Conservation (phyloP, 352 stramenopile genomes). For the Globisporangium abappressorium region DNA sequence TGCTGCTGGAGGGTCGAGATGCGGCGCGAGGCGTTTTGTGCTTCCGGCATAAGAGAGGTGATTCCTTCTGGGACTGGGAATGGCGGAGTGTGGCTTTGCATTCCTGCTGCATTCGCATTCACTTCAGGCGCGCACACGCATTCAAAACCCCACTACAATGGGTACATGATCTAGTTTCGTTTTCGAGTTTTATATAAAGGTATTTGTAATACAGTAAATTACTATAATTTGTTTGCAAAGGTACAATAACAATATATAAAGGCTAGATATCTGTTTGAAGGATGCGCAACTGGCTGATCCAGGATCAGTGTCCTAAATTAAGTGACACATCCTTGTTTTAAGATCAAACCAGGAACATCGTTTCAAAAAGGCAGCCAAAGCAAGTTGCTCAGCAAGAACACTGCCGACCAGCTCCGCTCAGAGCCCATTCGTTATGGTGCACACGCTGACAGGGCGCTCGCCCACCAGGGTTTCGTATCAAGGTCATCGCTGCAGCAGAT, state of each 20-base stretch:
- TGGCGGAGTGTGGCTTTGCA: neutral
- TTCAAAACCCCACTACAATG: neutral
- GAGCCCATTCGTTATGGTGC: neutral
- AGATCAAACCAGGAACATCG: neutral
- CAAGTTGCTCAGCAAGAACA: neutral
- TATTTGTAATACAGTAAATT: neutral
- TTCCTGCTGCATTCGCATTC: neutral
- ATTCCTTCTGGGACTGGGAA: neutral
- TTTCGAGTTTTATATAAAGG: neutral
- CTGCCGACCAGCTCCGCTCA: neutral
- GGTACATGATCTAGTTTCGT: neutral
- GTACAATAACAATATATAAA: neutral
- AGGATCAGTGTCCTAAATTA: neutral
- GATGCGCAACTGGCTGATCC: neutral
- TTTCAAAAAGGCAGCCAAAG: neutral
- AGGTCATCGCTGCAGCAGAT: neutral
- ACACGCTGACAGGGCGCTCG: neutral
- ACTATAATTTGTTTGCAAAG: no score
- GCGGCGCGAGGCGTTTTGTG: slow-evolving; percentile 20
- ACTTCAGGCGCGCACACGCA: neutral
- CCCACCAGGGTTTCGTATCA: neutral
- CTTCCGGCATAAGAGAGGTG: slow-evolving; percentile 1
- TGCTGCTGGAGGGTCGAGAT: slow-evolving; percentile 31
- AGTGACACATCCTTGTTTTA: neutral
- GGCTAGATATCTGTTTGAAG: neutral